phyloP scores from a whole-genome alignment of 2,329 filamentous ascomycete genomes.

The Phyllosticta capitalensis region DNA sequence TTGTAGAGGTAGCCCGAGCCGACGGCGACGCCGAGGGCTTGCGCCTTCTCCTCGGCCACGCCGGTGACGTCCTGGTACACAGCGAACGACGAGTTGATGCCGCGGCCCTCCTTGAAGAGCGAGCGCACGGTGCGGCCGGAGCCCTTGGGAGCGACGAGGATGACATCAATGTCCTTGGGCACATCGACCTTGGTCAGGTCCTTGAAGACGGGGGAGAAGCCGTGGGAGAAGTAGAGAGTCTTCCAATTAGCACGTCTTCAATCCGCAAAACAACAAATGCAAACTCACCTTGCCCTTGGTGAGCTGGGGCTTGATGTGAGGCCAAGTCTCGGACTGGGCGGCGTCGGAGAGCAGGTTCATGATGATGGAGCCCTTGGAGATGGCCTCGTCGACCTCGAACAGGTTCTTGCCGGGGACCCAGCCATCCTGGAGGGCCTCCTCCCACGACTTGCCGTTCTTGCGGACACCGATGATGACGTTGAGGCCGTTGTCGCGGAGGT shows the following conservation, averaged over 20 bases:
- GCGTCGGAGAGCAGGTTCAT: slow-evolving; percentile 99
- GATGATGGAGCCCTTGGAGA: slow-evolving; percentile 83
- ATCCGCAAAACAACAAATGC: too few relatives aligned
- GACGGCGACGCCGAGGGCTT: slow-evolving; percentile 93
- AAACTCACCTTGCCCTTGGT: slow-evolving; percentile 96
- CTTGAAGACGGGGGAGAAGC: slow-evolving; percentile 99
- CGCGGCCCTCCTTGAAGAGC: slow-evolving; percentile 97
- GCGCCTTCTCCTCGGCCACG: slow-evolving; percentile 95
- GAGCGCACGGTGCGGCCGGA: slow-evolving; percentile 97
- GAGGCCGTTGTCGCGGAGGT: slow-evolving; percentile 98
- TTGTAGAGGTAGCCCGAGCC: slow-evolving; percentile 98
- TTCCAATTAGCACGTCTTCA: slow-evolving; percentile 37
- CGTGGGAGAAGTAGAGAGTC: slow-evolving; percentile 99
- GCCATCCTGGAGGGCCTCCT: slow-evolving; percentile 92
- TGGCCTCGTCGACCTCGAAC: slow-evolving; percentile 96
- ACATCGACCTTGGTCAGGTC: slow-evolving; percentile 98
- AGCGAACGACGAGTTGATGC: slow-evolving; percentile 98
- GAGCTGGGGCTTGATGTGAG: slow-evolving; percentile 92
- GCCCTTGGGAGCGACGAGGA: slow-evolving; percentile 98
- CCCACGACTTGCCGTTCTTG: slow-evolving; percentile 97
- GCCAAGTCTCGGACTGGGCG: slow-evolving; percentile 98
- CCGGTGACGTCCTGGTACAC: slow-evolving; percentile 98
- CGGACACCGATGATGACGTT: slow-evolving; percentile 98
- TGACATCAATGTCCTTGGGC: slow-evolving; percentile 92
- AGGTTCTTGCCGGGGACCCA: slow-evolving; percentile 98